Evolutionary conservation across 2,329 filamentous ascomycete species (phyloP), one percentile per base, ranked within the genome.

Genomic region (Microascus cirrosus): DNA sequence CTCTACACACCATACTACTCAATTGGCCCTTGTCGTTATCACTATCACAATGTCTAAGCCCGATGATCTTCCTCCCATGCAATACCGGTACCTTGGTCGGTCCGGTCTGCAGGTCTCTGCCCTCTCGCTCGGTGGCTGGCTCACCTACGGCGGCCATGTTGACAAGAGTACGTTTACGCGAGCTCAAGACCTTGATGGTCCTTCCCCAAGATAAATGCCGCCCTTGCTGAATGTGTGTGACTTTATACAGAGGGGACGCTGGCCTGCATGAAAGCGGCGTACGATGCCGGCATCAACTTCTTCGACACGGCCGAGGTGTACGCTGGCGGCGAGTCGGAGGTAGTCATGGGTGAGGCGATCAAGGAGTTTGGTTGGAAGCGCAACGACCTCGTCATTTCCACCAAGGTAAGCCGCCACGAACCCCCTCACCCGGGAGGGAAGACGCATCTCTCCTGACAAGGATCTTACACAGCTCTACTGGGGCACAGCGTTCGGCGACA

Each of bases 71-170:
- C 74, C 71, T 57, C 72, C 70, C 57, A 89, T 89, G 86, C 77
- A 85, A 65, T 89, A 89, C 71, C 83, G 86, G 63, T 84, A 83
- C 71, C 77, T 90, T 8, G 87, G 87, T 65, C 80, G 80, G 45
- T 86, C 85, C 18, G 87, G 87, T 57, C 78, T 91, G 20, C 83
- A 90, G 68, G 86, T 91, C 36, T 90, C 86, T 32, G 79, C 83
- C 53, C 86, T 91, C 61, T 85, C 84, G 1, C 76, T 91, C 2
- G 87, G 84, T 59, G 82, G 84, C 63, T 86, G 84, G 85, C 76
- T 91, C 56, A 90, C 87, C 1, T 90, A 89, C 63, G 87, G 87
- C 57, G 86, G 86, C 20, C 84, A 89, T 63, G 83, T 89, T 34
- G 83, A 85, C 58, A 80, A 83, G 66, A 82, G 84, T 84, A 73